Base-by-base conservation (phyloP, 139 green algal genomes). In the Micractinium conductrix region DNA sequence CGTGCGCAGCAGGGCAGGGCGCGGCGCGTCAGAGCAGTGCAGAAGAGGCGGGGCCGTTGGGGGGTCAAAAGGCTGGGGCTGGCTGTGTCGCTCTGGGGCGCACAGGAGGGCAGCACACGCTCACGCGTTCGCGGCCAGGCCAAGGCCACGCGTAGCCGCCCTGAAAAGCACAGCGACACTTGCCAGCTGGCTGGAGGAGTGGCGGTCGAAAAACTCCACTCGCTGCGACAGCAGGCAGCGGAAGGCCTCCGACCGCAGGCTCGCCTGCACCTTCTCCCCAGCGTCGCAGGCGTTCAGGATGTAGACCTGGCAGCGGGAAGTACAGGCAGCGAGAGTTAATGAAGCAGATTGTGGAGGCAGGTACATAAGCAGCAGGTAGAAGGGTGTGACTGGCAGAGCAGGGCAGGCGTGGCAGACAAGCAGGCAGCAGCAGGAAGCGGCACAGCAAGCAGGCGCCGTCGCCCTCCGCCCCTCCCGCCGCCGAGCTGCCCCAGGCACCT, bases 211-310 rank as follows among this genome's bases (percentile, higher is more conserved):
- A 68, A 94, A 94, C 40, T 91, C 90, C 37, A 95, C 90, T 35
- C 85, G 84, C 89, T 97, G 93, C 88, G 96, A 92, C 45, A 98
- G 91, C 50, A 98, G 91, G 16, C 89, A 92, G 42, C 94, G 84
- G 87, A 97, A 98, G 45, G 96, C 88, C 92, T 97, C 95, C 81
- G 92, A 80, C 14, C 94, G 90, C 67, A 92, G 74, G 24, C 7
- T 44, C 1, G 89, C 87, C 78, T 90, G 80, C 40, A 91, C 76
- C 86, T 93, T 96, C 89, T 98, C 95, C 7, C 91, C 95, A 12
- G 89, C 90, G 12, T 79, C 74, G 35, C 95, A 92, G 8, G 93
- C 71, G 70, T 93, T 95, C 16, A 83, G 76, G 91, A 98, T 96
- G 89, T 98, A 98, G 5, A 98, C 86, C 42, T 89, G 90, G 19